Conservation (phyloP, 768 basidiomycete species). For the Dentipellis sp. region DNA sequence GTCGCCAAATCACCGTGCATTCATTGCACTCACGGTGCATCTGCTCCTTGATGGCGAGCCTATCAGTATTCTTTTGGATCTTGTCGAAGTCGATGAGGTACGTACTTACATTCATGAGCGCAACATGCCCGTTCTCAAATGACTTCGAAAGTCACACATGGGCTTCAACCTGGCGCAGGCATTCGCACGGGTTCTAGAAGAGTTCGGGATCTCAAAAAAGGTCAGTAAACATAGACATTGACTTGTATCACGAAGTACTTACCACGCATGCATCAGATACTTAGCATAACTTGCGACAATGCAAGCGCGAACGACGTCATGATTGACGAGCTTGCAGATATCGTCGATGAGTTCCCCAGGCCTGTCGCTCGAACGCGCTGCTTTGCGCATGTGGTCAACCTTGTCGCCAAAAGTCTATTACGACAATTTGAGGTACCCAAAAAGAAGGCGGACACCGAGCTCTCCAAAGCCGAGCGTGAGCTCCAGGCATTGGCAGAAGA, state of each 20-base stretch:
- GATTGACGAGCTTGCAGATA: slow-evolving; percentile 18
- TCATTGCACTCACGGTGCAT: too few species aligned
- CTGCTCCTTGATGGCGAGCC: too few species aligned
- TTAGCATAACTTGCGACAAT: slow-evolving; percentile 29
- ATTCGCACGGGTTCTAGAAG: slow-evolving; percentile 17
- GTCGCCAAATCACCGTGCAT: too few species aligned
- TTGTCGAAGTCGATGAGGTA: too few species aligned
- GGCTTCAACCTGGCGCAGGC: slow-evolving; percentile 19
- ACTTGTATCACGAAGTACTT: neutral
- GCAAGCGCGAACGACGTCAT: slow-evolving; percentile 26
- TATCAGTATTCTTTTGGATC: too few species aligned
- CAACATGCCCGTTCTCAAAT: too few species aligned
- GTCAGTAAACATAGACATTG: slow-evolving; percentile 8
- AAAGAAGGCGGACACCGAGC: neutral
- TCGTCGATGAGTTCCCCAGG: slow-evolving; percentile 18
- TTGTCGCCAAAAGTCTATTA: slow-evolving; percentile 25
- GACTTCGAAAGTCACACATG: slow-evolving; percentile 23
- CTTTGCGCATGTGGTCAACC: slow-evolving; percentile 30
- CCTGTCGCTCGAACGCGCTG: slow-evolving; percentile 21
- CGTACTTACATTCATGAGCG: too few species aligned
- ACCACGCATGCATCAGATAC: slow-evolving; percentile 13
- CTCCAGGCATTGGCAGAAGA: neutral
- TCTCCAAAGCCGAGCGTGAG: neutral
- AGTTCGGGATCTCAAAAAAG: slow-evolving; percentile 23
- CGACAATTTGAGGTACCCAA: slow-evolving; percentile 24